These are phyloP conservation scores for Daldinia childiae DNA, from an alignment of 495 filamentous ascomycete species.

Conservation along the genomic window DNA sequence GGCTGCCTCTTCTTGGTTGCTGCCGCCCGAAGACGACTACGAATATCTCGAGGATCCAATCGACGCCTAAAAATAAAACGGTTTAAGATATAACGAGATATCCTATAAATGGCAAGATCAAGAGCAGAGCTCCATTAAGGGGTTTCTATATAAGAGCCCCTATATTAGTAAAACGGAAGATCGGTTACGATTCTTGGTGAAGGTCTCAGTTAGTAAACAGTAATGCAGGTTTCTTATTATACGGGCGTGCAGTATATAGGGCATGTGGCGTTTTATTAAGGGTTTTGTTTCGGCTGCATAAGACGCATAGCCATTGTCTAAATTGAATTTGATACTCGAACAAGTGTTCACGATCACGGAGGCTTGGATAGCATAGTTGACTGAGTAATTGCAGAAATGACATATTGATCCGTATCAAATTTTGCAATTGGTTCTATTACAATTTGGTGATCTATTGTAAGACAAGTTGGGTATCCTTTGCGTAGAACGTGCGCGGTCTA, in stretches of 20 bases:
- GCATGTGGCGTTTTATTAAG: constrained; percentile 32
- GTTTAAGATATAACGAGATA: background rate
- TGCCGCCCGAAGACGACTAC: constrained; percentile 88
- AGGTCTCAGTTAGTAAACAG: constrained; percentile 15
- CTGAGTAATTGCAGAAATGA: constrained; percentile 13
- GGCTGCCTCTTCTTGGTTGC: constrained; percentile 66
- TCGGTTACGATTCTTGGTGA: constrained; percentile 8
- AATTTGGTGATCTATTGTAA: constrained; percentile 15
- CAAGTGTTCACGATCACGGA: constrained; percentile 16
- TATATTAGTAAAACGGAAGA: constrained; percentile 9
- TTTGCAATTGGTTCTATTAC: constrained; percentile 15
- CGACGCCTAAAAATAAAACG: constrained; percentile 35
- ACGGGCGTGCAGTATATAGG: constrained; percentile 33
- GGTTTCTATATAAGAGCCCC: background rate
- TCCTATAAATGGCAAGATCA: background rate
- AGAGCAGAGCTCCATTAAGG: background rate
- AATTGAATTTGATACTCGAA: constrained; percentile 27
- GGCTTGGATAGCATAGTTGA: background rate
- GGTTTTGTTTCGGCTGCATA: constrained; percentile 24
- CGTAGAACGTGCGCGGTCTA: constrained; percentile 10
- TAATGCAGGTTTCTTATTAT: constrained; percentile 9
- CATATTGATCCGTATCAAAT: constrained; percentile 15
- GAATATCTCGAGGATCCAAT: constrained; percentile 63
- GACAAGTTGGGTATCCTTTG: constrained; percentile 34
- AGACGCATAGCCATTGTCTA: constrained; percentile 26